Percentiles rank a stretch among this genome's conserved stretches.
These are phyloP conservation scores for Cordyceps pruinosa DNA, from an alignment of 2,329 filamentous ascomycete genomes.

Conservation along the genomic window DNA sequence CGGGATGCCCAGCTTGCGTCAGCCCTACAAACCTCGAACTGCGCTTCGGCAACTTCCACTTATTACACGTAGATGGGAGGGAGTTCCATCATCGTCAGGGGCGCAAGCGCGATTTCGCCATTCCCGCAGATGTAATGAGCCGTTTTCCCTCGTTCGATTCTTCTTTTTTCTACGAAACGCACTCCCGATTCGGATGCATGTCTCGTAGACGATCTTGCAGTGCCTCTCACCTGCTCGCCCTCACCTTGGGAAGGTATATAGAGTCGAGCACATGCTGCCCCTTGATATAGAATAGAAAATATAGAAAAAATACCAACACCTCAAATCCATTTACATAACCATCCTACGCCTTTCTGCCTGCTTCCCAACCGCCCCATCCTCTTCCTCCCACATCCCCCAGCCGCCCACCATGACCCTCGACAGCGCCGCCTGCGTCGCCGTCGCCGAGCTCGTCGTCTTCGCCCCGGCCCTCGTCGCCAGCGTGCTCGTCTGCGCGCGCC, in stretches of 20 bases:
- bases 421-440: slow-evolving; percentile 24
- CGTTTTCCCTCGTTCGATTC: too few relatives aligned
- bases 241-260: background rate
- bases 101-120: background rate
- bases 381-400: background rate
- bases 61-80: background rate
- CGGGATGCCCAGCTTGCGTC: background rate
- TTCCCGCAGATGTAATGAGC: background rate
- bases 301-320: background rate
- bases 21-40: background rate
- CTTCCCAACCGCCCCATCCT: background rate
- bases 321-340: too few relatives aligned
- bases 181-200: background rate
- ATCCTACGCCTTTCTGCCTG: too few relatives aligned
- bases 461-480: slow-evolving; percentile 29
- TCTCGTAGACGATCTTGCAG: background rate
- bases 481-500: slow-evolving; percentile 32
- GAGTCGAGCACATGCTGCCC: background rate
- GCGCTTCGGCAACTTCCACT: background rate
- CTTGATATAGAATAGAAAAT: background rate
- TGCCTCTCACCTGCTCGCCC: background rate
- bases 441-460: slow-evolving; percentile 36
- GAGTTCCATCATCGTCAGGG: background rate
- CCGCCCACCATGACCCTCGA: slow-evolving; percentile 9
- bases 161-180: slow-evolving; percentile 4